Percentiles rank a stretch among this genome's conserved stretches.
These are phyloP conservation scores for Balamuthia mandrillaris DNA, from an alignment of 208 protist genomes.

Conservation along the genomic window DNA sequence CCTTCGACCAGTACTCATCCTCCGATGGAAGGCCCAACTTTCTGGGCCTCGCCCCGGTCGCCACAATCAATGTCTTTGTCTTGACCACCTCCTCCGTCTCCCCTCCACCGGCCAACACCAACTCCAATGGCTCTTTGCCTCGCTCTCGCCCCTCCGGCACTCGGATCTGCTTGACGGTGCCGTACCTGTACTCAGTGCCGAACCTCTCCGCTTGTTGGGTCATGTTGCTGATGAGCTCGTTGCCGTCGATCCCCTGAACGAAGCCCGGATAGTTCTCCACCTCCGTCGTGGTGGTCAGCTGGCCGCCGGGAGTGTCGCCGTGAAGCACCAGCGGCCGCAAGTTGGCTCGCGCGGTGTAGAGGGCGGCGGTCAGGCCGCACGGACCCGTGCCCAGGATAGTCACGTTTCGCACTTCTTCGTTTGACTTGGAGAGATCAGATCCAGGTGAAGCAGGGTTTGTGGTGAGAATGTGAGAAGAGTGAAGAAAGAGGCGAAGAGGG, in stretches of 20 bases:
- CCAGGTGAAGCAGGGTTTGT: too few relatives aligned
- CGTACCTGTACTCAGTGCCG: conserved; percentile 4
- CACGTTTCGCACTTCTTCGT: too few relatives aligned
- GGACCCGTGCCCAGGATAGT: conserved; percentile 61
- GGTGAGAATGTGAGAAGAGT: too few relatives aligned
- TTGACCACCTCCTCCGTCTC: conserved; percentile 30
- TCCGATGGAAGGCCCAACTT: conserved; percentile 56
- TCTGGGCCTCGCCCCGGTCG: conserved; percentile 72
- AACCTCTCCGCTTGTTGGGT: conserved; percentile 41
- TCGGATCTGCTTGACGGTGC: too few relatives aligned
- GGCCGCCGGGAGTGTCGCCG: conserved; percentile 69
- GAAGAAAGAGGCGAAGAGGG: too few relatives aligned
- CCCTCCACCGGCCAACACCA: conserved; percentile 40
- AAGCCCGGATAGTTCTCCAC: conserved; percentile 80
- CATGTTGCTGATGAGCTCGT: conserved; percentile 43
- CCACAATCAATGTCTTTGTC: conserved; percentile 69
- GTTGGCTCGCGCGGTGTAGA: conserved; percentile 71
- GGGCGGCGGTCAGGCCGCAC: conserved; percentile 73
- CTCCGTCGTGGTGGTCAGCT: conserved; percentile 77
- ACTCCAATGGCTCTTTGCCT: conserved; percentile 66
- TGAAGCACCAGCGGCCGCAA: conserved; percentile 65
- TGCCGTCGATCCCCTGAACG: conserved; percentile 27
- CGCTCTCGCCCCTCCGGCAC: too few relatives aligned
- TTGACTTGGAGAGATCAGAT: too few relatives aligned
- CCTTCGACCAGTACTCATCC: conserved; percentile 63